Conservation (phyloP, 257 asterid species). For the Jacaranda mimosifolia region DNA sequence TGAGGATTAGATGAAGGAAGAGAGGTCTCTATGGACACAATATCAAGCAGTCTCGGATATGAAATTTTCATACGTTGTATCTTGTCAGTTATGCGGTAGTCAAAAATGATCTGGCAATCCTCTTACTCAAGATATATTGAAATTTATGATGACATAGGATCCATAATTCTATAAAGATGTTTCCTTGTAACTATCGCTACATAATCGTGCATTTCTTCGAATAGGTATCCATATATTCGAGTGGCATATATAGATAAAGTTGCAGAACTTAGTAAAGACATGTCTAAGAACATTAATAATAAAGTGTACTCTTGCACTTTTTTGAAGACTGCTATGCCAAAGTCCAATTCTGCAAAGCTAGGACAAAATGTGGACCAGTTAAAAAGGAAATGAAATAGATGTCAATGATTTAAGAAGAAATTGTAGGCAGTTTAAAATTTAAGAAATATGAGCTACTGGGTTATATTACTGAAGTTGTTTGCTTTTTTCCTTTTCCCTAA, state of each 20-base stretch:
- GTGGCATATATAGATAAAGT: slow-evolving; percentile 92
- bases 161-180: slow-evolving; percentile 14
- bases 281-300: slow-evolving; percentile 69
- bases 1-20: slow-evolving; percentile 86
- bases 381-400: slow-evolving; percentile 32
- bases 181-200: slow-evolving; percentile 25
- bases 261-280: slow-evolving; percentile 80
- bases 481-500: too few species aligned
- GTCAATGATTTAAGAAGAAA: too few species aligned
- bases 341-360: slow-evolving; percentile 75
- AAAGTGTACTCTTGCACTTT: slow-evolving; percentile 86
- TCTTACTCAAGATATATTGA: slow-evolving; percentile 88
- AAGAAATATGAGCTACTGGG: slow-evolving; percentile 10
- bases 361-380: slow-evolving; percentile 96
- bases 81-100: slow-evolving; percentile 87
- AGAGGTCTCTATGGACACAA: slow-evolving; percentile 79
- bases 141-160: slow-evolving; percentile 82
- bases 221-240: slow-evolving; percentile 86
- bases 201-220: slow-evolving; percentile 23
- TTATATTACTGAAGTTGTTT: too few species aligned
- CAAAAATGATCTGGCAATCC: slow-evolving; percentile 88
- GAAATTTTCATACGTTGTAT: slow-evolving; percentile 88
- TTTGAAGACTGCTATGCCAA: slow-evolving; percentile 88
- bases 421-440: not conserved
- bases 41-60: slow-evolving; percentile 92